Conservation (phyloP, 2,329 filamentous ascomycete genomes). For the Fusarium avenaceum region DNA sequence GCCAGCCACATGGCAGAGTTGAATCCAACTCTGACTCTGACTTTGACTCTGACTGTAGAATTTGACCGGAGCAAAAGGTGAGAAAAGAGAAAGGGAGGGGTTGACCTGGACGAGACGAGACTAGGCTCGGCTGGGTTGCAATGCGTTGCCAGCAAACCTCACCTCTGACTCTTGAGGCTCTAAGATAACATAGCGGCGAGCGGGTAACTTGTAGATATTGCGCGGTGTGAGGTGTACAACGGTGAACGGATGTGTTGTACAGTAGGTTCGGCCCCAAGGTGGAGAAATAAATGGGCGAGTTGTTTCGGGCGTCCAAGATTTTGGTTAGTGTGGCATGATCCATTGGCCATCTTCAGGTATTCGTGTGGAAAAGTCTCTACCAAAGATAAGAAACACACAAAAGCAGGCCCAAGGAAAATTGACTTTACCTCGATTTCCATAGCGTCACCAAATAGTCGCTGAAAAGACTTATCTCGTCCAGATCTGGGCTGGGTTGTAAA, state of each 20-base stretch:
- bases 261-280: constrained; percentile 32
- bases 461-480: neutral
- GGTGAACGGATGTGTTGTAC: constrained; percentile 28
- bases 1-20: constrained; percentile 40
- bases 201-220: constrained; percentile 1
- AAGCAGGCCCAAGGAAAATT: neutral
- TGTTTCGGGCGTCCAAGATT: constrained; percentile 8
- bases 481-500: constrained; percentile 3
- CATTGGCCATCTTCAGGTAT: neutral
- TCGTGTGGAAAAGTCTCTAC: neutral
- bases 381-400: neutral
- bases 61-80: constrained; percentile 24
- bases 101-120: constrained; percentile 21
- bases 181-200: constrained; percentile 7
- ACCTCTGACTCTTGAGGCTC: constrained; percentile 2
- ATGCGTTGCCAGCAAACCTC: constrained; percentile 42
- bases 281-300: constrained; percentile 19
- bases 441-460: neutral
- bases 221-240: constrained; percentile 32
- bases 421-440: neutral
- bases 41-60: neutral
- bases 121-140: constrained; percentile 32
- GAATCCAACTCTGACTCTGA: constrained; percentile 2
- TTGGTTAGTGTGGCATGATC: constrained; percentile 4
- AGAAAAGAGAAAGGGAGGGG: constrained; percentile 12